Percentiles rank a stretch among this genome's conserved stretches.
Evolutionary conservation across 495 filamentous ascomycete genomes (phyloP).

Genomic region (Darksidea phi): DNA sequence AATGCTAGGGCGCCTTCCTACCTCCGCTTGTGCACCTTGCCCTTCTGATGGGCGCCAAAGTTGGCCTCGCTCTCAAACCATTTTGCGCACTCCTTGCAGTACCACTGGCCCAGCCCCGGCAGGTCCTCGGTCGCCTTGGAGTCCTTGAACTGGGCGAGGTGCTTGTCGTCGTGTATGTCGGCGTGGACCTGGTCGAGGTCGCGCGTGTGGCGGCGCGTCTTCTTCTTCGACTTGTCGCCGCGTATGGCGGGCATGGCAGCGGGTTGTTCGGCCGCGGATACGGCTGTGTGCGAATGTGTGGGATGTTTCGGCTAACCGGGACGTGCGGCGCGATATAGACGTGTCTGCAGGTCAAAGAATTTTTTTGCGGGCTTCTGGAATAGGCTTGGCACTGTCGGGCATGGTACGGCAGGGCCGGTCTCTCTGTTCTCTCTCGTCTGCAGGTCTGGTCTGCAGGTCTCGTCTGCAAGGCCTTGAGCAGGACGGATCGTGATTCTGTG

Average conservation of each 20-base stretch:
- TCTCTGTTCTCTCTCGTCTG: conserved; percentile 13
- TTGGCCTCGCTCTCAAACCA: conserved; percentile 89
- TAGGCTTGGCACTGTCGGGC: conserved; percentile 14
- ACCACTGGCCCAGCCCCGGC: conserved; percentile 76
- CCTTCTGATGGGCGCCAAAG: conserved; percentile 70
- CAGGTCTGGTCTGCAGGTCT: conserved; percentile 10
- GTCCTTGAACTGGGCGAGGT: conserved; percentile 73
- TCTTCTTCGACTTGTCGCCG: conserved; percentile 48
- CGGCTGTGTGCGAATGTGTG: conserved; percentile 6
- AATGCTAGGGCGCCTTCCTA: conserved; percentile 38
- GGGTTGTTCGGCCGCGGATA: conserved; percentile 28
- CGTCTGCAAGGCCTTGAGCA: too few relatives aligned
- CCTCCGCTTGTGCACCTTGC: conserved; percentile 91
- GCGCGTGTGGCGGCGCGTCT: conserved; percentile 59
- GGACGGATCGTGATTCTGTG: not conserved
- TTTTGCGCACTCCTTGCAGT: conserved; percentile 93
- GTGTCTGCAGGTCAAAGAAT: conserved; percentile 26
- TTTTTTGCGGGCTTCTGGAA: conserved; percentile 9
- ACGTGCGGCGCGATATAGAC: conserved; percentile 9
- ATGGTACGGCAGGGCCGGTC: not conserved
- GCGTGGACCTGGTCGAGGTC: conserved; percentile 86
- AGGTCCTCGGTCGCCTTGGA: conserved; percentile 81
- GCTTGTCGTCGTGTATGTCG: conserved; percentile 71
- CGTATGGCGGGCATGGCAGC: conserved; percentile 45
- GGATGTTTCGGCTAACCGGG: conserved; percentile 23